A percentile compares a stretch with the other conserved stretches of the same genome.
These are phyloP conservation scores for Nidula microcarpa DNA, from an alignment of 768 basidiomycete genomes.

Conservation along the genomic window DNA sequence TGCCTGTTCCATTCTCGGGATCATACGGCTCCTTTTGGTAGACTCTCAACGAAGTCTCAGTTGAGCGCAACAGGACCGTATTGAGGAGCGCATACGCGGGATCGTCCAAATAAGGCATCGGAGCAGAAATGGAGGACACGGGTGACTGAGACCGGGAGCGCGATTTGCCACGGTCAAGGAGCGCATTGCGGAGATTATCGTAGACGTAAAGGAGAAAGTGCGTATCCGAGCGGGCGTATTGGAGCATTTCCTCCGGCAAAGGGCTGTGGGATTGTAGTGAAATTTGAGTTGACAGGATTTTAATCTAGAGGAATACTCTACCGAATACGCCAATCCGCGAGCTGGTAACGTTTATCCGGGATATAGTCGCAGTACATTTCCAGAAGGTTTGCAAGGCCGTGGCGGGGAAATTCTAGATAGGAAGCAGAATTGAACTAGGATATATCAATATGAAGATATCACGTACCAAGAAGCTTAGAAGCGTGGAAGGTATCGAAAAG, in stretches of 20 bases:
- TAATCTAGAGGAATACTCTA: constrained; percentile 18
- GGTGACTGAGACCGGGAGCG: constrained; percentile 28
- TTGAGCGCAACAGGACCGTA: constrained; percentile 68
- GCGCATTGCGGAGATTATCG: constrained; percentile 84
- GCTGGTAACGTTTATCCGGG: constrained; percentile 93
- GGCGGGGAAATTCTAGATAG: constrained; percentile 69
- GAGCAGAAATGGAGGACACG: constrained; percentile 4
- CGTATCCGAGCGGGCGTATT: constrained; percentile 94
- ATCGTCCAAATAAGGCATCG: constrained; percentile 2
- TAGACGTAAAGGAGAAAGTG: constrained; percentile 94
- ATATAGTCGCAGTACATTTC: constrained; percentile 87
- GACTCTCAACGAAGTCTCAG: constrained; percentile 69
- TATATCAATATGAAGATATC: not conserved
- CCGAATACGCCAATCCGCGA: constrained; percentile 97
- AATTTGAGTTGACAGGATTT: not conserved
- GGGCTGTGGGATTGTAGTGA: constrained; percentile 40
- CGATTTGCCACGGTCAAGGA: constrained; percentile 65
- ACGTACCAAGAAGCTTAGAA: constrained; percentile 73
- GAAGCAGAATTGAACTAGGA: not conserved
- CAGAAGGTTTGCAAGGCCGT: constrained; percentile 81
- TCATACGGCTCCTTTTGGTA: constrained; percentile 75
- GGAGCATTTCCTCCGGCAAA: constrained; percentile 82
- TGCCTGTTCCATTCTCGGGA: constrained; percentile 55
- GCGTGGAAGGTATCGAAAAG: constrained; percentile 98
- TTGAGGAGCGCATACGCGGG: constrained; percentile 43